Base-by-base conservation (phyloP, 2,329 filamentous ascomycete genomes). In the Fusarium pseudocircinatum region DNA sequence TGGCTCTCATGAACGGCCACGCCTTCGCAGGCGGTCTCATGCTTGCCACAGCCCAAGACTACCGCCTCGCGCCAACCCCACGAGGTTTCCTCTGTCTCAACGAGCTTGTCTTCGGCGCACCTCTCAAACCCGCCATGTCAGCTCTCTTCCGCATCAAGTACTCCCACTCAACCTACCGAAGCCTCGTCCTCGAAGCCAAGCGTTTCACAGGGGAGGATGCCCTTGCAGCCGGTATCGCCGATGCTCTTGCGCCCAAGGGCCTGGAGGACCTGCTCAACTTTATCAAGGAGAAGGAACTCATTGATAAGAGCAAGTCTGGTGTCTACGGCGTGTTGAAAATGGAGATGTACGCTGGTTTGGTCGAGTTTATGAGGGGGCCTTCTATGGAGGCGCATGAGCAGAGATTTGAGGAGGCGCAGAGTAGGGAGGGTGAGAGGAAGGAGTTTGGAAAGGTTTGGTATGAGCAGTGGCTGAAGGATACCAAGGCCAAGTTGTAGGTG, bases 21-120 rank as follows among this genome's bases (percentile, higher is more conserved):
- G 90, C 91, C 61, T 96, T 95, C 80, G 94, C 94, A 11, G 94
- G 90, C 50, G 94, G 93, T n/a, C 85, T 95, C 69, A 95, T 96
- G 91, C 85, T 93, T 15, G 89, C 93, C 66, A 93, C 94, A 88
- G 90, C 93, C 82, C 93, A 95, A 82, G 93, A 96, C 83, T 96
- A 96, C 84, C 89, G 94, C 34, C 86, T 96, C 74, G 93, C 94
- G 84, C 92, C 92, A 78, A 88, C 91, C 1, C 78, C 86, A 4
- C 86, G 88, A 26, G 94, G 94, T n/a, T 95, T 90, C 82, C 81
- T 93, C 43, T 96, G 94, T 82, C 84, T 96, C 74, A 96, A 96
- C 81, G 94, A 96, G 83, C 86, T 96, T 20, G 91, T 95, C 74
- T 92, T 96, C 70, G 93, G 94, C 58, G 91, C 92, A 3, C 89